Evolutionary conservation across 2,329 filamentous ascomycete species (phyloP).

Genomic region (Phaeosphaeria sp.): DNA sequence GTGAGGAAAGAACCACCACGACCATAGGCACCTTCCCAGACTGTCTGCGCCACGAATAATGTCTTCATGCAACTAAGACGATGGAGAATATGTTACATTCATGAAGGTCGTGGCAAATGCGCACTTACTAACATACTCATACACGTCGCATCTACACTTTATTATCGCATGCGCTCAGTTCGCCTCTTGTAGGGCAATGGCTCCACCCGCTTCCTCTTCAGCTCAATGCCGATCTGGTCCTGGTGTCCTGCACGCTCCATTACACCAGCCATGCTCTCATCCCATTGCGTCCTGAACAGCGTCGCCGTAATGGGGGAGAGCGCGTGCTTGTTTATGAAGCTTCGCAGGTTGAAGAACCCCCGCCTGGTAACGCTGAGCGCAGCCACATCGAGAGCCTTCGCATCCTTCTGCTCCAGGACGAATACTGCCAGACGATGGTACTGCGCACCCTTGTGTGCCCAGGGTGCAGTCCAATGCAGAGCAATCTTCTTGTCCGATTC

Average conservation of each 20-base stretch:
- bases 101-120: neutral
- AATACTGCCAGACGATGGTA: conserved; percentile 90
- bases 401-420: conserved; percentile 78
- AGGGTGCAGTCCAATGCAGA: conserved; percentile 82
- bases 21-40: neutral
- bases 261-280: conserved; percentile 83
- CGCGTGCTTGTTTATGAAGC: conserved; percentile 73
- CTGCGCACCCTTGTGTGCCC: conserved; percentile 85
- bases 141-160: neutral
- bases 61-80: neutral
- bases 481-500: conserved; percentile 66
- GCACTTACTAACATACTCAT: neutral
- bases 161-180: conserved; percentile 55
- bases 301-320: conserved; percentile 80
- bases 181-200: conserved; percentile 70
- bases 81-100: conserved; percentile 16
- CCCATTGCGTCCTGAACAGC: conserved; percentile 89
- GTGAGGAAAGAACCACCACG: neutral
- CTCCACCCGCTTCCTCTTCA: conserved; percentile 79
- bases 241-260: conserved; percentile 80
- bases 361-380: conserved; percentile 80
- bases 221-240: conserved; percentile 78
- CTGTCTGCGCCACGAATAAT: neutral
- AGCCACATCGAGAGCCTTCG: conserved; percentile 37
- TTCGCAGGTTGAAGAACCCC: conserved; percentile 76